phyloP scores from a whole-genome alignment of 306 rosid species.

The Vicia faba region DNA sequence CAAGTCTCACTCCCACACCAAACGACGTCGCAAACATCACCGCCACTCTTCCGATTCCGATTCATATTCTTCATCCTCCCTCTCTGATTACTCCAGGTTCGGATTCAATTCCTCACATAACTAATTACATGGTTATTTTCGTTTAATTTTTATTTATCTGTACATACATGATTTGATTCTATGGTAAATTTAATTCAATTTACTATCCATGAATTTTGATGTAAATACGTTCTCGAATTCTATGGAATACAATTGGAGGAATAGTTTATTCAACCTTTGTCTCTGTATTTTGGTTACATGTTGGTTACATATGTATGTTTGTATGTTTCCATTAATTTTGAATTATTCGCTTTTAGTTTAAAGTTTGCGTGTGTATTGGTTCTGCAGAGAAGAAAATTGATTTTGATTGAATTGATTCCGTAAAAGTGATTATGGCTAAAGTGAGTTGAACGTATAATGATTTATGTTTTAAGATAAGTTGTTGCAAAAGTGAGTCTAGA shows the following conservation, averaged over 20 bases:
- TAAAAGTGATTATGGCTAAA: no score
- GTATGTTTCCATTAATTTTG: no score
- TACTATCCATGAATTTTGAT: background rate
- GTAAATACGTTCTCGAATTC: background rate
- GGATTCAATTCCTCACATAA: background rate
- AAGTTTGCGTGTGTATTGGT: no score
- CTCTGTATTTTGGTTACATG: background rate
- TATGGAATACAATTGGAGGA: no score
- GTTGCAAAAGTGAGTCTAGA: no score
- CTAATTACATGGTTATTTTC: background rate
- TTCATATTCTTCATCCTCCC: constrained; percentile 49
- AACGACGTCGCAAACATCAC: constrained; percentile 74
- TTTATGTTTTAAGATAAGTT: no score
- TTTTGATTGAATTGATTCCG: no score
- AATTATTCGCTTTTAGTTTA: no score
- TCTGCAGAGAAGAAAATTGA: no score
- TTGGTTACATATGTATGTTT: no score
- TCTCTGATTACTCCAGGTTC: constrained; percentile 67
- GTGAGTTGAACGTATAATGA: no score
- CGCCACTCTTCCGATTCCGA: constrained; percentile 58
- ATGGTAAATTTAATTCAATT: background rate
- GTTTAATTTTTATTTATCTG: background rate
- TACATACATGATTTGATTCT: background rate
- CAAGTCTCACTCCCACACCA: constrained; percentile 58
- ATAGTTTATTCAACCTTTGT: background rate